These are phyloP conservation scores for Backusella liffmaniae DNA, from an alignment of 192 early-diverging fungal genomes.

Conservation along the genomic window DNA sequence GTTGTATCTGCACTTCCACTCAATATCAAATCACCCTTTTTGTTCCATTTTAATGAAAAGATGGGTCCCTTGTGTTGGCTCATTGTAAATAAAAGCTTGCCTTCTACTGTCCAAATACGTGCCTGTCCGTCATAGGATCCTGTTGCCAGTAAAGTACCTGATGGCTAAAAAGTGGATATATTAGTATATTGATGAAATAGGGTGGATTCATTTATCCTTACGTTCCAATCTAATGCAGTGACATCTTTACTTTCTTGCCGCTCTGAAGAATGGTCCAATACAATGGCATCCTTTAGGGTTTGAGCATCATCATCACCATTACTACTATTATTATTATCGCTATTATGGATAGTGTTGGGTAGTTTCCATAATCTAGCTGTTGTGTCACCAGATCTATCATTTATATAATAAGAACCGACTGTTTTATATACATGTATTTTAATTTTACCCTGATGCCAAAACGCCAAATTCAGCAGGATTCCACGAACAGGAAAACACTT, in stretches of 20 bases:
- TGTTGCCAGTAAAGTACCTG: conserved; percentile 78
- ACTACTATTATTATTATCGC: not conserved
- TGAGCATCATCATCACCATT: conserved; percentile 36
- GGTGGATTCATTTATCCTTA: conserved; percentile 34
- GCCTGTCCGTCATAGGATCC: conserved; percentile 83
- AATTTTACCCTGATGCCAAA: conserved; percentile 74
- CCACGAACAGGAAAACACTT: conserved; percentile 82
- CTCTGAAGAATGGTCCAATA: conserved; percentile 57
- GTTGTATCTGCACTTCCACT: conserved; percentile 79
- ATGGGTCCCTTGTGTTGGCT: conserved; percentile 77
- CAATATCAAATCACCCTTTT: conserved; percentile 68
- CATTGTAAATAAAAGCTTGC: conserved; percentile 44
- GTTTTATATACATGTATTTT: not conserved
- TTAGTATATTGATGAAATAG: not conserved
- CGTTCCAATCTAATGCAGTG: conserved; percentile 84
- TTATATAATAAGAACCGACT: not conserved
- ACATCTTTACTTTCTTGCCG: conserved; percentile 65
- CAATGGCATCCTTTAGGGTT: conserved; percentile 35
- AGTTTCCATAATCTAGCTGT: conserved; percentile 87
- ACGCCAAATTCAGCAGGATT: conserved; percentile 59
- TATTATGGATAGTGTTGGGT: conserved; percentile 25
- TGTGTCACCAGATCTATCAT: conserved; percentile 70
- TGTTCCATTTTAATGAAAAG: conserved; percentile 86
- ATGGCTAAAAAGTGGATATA: conserved; percentile 46
- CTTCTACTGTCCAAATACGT: conserved; percentile 77